phyloP scores from a whole-genome alignment of 148 eudicot species.

The Cornus florida region DNA sequence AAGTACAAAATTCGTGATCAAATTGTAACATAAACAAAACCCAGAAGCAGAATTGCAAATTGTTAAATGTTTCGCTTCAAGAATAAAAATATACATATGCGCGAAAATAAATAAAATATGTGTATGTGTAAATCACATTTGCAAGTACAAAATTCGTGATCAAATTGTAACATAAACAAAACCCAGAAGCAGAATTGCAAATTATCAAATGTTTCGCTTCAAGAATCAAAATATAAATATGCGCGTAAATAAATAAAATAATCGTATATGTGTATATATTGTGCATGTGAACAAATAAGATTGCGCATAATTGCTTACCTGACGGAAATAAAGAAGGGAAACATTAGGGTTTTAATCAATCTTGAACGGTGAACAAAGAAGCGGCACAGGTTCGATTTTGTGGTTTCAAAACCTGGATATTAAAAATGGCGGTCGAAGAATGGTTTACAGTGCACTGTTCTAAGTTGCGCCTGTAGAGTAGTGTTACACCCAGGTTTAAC shows the following conservation, averaged over 20 bases:
- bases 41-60: no score
- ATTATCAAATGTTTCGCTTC: not conserved
- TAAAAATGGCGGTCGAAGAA: not conserved
- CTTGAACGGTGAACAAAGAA: not conserved
- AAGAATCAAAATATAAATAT: not conserved
- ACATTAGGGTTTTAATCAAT: constrained; percentile 7
- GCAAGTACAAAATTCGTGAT: not conserved
- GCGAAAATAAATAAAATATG: no score
- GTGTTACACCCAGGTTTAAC: not conserved
- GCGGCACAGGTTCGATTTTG: not conserved
- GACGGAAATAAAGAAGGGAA: not conserved
- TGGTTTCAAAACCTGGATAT: constrained; percentile 2
- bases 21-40: no score
- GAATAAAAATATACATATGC: no score
- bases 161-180: not conserved
- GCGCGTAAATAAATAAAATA: not conserved
- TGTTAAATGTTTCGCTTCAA: no score
- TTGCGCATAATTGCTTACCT: not conserved
- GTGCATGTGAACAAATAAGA: not conserved
- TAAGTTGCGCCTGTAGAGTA: constrained; percentile 7
- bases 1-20: no score
- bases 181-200: not conserved
- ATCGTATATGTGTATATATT: not conserved
- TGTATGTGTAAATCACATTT: no score
- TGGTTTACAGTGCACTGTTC: not conserved